A percentile compares a stretch with the other conserved stretches of the same genome.
Evolutionary conservation across 2,329 filamentous ascomycete species (phyloP).

Genomic region (Colletotrichum chrysophilum): DNA sequence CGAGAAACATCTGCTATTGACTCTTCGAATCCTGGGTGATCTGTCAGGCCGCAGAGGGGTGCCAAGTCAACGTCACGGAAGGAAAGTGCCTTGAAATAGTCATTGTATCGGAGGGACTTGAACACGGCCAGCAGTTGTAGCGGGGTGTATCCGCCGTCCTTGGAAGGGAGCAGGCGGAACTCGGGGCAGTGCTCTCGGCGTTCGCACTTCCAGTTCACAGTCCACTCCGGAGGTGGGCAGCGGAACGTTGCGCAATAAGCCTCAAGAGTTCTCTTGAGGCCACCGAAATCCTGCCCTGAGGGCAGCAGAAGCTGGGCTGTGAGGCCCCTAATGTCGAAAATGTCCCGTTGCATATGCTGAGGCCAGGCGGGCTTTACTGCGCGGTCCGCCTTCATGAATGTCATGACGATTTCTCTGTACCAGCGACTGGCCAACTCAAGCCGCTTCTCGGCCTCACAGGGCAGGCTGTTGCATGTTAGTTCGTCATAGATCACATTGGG

Average conservation of each 20-base stretch:
- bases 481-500: constrained; percentile 21
- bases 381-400: constrained; percentile 58
- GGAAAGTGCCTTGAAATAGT: constrained; percentile 63
- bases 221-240: constrained; percentile 57
- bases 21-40: constrained; percentile 49
- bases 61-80: constrained; percentile 58
- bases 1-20: constrained; percentile 57
- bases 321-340: constrained; percentile 59
- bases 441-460: constrained; percentile 36
- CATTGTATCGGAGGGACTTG: constrained; percentile 62
- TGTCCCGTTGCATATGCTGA: constrained; percentile 56
- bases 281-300: constrained; percentile 59
- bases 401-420: constrained; percentile 59
- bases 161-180: constrained; percentile 55
- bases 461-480: constrained; percentile 5
- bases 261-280: constrained; percentile 58
- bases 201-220: constrained; percentile 51
- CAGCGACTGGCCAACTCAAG: constrained; percentile 59
- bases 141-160: constrained; percentile 45
- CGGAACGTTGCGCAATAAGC: constrained; percentile 60
- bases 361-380: constrained; percentile 65
- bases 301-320: constrained; percentile 58
- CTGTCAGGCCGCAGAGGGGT: constrained; percentile 42
- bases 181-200: constrained; percentile 53
- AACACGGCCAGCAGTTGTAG: constrained; percentile 62